Percentiles rank a stretch among this genome's conserved stretches.
Evolutionary conservation across 768 basidiomycete species (phyloP).

Genomic region (Panus rudis): DNA sequence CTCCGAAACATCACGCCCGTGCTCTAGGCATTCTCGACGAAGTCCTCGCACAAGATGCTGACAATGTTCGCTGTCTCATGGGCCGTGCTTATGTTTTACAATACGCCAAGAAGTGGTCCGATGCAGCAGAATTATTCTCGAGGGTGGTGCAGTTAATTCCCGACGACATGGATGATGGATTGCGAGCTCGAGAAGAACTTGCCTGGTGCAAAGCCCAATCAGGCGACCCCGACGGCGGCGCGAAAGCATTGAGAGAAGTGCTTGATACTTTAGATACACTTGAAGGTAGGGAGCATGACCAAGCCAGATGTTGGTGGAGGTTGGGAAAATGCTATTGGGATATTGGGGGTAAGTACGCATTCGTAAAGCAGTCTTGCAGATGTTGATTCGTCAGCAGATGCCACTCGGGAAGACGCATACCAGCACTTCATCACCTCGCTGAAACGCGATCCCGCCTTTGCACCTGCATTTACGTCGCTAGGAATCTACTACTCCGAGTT

Average conservation of each 20-base stretch:
- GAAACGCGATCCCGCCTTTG: constrained; percentile 67
- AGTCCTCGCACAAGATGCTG: constrained; percentile 54
- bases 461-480: constrained; percentile 90
- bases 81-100: constrained; percentile 71
- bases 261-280: constrained; percentile 36
- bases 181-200: constrained; percentile 71
- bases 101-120: constrained; percentile 54
- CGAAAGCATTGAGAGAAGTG: constrained; percentile 41
- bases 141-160: constrained; percentile 43
- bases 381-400: constrained; percentile 28
- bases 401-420: constrained; percentile 60
- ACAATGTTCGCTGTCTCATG: constrained; percentile 62
- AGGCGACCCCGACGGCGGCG: constrained; percentile 38
- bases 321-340: constrained; percentile 74
- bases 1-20: constrained; percentile 83
- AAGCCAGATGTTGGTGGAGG: constrained; percentile 80
- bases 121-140: constrained; percentile 58
- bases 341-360: constrained; percentile 49
- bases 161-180: constrained; percentile 36
- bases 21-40: constrained; percentile 71
- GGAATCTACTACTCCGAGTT: constrained; percentile 82
- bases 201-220: constrained; percentile 77
- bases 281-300: constrained; percentile 45
- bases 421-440: constrained; percentile 73
- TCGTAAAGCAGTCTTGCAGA: neutral